These are phyloP conservation scores for Chernovozyma aurita DNA, from an alignment of 1,139 yeast genomes.

Conservation along the genomic window DNA sequence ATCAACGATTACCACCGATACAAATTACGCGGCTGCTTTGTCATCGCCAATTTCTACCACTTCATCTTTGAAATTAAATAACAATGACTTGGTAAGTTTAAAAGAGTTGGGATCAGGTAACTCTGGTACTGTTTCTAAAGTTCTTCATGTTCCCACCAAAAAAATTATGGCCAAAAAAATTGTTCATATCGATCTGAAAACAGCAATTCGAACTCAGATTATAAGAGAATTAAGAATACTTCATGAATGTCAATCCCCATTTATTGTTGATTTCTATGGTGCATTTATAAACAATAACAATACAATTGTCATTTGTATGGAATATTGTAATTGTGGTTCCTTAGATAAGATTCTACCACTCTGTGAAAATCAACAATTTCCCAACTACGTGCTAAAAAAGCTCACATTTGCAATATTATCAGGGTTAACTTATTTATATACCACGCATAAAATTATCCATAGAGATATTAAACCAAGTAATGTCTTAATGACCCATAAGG, in stretches of 20 bases:
- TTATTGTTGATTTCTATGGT: conserved; percentile 85
- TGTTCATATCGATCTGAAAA: conserved; percentile 82
- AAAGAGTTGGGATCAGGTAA: conserved; percentile 88
- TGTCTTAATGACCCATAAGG: conserved; percentile 71
- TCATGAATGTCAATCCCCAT: conserved; percentile 84
- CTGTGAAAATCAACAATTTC: conserved; percentile 35
- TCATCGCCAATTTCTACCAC: conserved; percentile 36
- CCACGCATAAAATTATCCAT: conserved; percentile 82
- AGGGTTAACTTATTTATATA: conserved; percentile 77
- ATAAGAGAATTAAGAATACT: conserved; percentile 83
- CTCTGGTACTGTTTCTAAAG: conserved; percentile 89
- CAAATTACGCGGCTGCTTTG: conserved; percentile 32
- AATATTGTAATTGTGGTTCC: conserved; percentile 93
- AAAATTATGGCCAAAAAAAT: conserved; percentile 87
- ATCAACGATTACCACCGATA: conserved; percentile 30
- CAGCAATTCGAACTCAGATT: conserved; percentile 77
- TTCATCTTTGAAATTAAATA: conserved; percentile 43
- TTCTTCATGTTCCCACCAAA: conserved; percentile 83
- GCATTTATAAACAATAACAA: conserved; percentile 69
- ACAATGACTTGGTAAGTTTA: conserved; percentile 67
- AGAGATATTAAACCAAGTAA: conserved; percentile 83
- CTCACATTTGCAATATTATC: conserved; percentile 73
- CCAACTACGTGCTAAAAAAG: conserved; percentile 66
- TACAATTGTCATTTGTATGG: conserved; percentile 84
- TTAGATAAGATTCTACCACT: conserved; percentile 73